Conservation (phyloP, 805 yeast genomes). For the Saturnispora zaruensis region DNA sequence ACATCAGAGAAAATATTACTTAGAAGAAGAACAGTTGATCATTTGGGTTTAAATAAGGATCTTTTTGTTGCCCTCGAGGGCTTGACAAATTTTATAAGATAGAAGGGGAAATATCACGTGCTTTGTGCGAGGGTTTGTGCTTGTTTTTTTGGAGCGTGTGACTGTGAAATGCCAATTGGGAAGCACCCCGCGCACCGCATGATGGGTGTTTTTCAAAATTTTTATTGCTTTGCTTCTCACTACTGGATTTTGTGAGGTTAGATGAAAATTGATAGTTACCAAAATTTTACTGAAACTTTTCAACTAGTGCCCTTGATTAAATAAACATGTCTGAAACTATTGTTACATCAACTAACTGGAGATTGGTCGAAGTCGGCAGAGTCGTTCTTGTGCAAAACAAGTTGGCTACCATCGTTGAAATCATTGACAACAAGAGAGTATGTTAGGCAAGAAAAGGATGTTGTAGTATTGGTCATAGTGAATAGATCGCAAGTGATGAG, state of each 20-base stretch:
- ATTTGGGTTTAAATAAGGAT: not conserved
- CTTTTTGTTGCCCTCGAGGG: not conserved
- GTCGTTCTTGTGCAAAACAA: slow-evolving; percentile 88
- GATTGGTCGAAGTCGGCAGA: slow-evolving; percentile 99
- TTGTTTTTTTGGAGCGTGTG: not conserved
- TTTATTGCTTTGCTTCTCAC: not conserved
- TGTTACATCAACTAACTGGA: slow-evolving; percentile 97
- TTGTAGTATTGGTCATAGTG: not conserved
- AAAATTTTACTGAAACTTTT: not conserved
- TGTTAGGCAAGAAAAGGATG: slow-evolving; percentile 27
- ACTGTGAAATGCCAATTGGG: not conserved
- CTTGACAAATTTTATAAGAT: too few relatives aligned
- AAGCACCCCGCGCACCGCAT: slow-evolving; percentile 7
- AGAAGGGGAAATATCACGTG: slow-evolving; percentile 1
- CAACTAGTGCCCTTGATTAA: not conserved
- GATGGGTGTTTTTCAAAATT: not conserved
- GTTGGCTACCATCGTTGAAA: slow-evolving; percentile 96
- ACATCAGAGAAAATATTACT: too few relatives aligned
- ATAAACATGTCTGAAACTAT: slow-evolving; percentile 43
- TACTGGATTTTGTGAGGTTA: not conserved
- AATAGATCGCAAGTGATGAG: too few relatives aligned
- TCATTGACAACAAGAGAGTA: slow-evolving; percentile 98
- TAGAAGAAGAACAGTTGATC: not conserved
- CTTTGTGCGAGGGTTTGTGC: not conserved
- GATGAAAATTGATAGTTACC: not conserved